phyloP scores from a whole-genome alignment of 495 filamentous ascomycete species.

The Podospora pseudocomata region DNA sequence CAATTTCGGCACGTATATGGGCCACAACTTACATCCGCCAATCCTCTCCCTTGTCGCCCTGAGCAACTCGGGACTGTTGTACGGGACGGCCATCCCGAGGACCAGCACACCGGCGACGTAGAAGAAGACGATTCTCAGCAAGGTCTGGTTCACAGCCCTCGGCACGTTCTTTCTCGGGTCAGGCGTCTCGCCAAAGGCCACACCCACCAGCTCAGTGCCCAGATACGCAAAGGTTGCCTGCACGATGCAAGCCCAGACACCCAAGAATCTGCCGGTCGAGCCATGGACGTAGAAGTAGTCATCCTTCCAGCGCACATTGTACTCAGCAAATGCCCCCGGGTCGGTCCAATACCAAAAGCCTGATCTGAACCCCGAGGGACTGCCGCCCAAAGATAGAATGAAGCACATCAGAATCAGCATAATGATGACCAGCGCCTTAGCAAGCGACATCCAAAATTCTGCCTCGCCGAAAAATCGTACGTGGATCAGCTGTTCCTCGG shows the following conservation, averaged over 20 bases:
- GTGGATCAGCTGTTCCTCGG: conserved; percentile 37
- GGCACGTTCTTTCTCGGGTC: conserved; percentile 75
- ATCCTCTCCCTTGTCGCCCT: conserved; percentile 50
- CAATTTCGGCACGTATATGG: not conserved
- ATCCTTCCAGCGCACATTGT: conserved; percentile 33
- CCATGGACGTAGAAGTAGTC: conserved; percentile 32
- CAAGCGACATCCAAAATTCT: conserved; percentile 73
- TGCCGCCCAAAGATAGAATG: conserved; percentile 71
- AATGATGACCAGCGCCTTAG: conserved; percentile 68
- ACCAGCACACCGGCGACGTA: conserved; percentile 68
- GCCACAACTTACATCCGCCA: conserved; percentile 34
- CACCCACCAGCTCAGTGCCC: conserved; percentile 79
- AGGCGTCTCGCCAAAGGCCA: conserved; percentile 76
- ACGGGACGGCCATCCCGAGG: conserved; percentile 66
- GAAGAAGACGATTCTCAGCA: conserved; percentile 72
- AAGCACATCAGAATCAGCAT: conserved; percentile 64
- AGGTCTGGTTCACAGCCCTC: conserved; percentile 66
- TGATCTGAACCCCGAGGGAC: conserved; percentile 60
- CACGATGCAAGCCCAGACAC: conserved; percentile 74
- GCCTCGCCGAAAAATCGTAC: conserved; percentile 74
- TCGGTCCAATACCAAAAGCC: conserved; percentile 79
- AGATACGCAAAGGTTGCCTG: conserved; percentile 80
- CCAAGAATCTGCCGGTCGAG: conserved; percentile 59
- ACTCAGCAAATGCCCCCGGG: conserved; percentile 67
- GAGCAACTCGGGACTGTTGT: conserved; percentile 52